phyloP scores from a whole-genome alignment of 2,329 filamentous ascomycete genomes.

The Polychaeton citri region DNA sequence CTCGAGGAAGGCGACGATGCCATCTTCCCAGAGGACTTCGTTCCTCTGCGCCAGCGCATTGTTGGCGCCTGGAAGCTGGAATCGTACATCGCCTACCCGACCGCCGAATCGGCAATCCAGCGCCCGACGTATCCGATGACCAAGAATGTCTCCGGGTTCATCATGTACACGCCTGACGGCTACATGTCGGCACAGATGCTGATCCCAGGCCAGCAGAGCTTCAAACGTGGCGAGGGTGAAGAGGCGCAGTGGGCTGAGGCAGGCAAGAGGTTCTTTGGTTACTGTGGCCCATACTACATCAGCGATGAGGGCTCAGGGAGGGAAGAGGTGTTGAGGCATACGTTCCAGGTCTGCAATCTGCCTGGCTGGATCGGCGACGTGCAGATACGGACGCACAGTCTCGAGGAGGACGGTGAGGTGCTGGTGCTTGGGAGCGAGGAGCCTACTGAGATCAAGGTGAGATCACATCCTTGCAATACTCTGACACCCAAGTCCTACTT shows the following conservation, averaged over 20 bases:
- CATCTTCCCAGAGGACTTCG: conserved; percentile 17
- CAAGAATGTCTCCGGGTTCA: conserved; percentile 23
- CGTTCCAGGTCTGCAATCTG: conserved; percentile 24
- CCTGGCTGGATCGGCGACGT: conserved; percentile 26
- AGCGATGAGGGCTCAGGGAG: conserved; percentile 20
- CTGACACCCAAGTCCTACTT: too few relatives aligned
- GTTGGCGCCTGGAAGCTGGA: conserved; percentile 25
- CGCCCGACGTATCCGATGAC: conserved; percentile 24
- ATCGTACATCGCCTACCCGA: conserved; percentile 25
- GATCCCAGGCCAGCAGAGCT: conserved; percentile 23
- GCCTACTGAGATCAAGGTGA: conserved; percentile 25
- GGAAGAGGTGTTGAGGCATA: conserved; percentile 22
- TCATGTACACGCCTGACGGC: conserved; percentile 26
- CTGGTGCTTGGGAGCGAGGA: conserved; percentile 25
- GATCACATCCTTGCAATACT: too few relatives aligned
- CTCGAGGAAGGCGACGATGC: conserved; percentile 7
- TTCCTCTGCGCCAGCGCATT: conserved; percentile 19
- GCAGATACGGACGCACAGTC: conserved; percentile 22
- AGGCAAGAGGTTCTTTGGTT: conserved; percentile 23
- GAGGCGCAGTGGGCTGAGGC: conserved; percentile 27
- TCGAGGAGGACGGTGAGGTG: conserved; percentile 25
- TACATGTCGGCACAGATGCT: conserved; percentile 27
- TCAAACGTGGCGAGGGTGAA: conserved; percentile 24
- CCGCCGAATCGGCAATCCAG: conserved; percentile 20
- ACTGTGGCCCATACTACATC: conserved; percentile 26